A percentile compares a stretch with the other conserved stretches of the same genome.
Conservation (phyloP, 1,139 yeast genomes). For the Blastobotrys buckinghamii region DNA sequence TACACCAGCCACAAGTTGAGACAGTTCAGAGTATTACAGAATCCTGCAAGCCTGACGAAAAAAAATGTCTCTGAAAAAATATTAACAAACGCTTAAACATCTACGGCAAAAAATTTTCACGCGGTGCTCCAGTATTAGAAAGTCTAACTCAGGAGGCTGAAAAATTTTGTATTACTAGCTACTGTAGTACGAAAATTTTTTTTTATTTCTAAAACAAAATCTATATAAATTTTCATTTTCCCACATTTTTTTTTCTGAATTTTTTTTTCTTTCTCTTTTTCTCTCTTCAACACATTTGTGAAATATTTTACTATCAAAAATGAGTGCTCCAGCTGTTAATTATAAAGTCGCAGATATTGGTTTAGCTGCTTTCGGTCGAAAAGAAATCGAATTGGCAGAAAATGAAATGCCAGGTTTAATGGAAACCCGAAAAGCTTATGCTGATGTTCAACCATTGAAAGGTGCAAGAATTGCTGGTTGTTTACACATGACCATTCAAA, state of each 20-base stretch:
- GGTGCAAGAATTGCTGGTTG: constrained; percentile 99
- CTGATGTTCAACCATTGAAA: constrained; percentile 87
- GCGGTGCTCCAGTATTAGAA: background rate
- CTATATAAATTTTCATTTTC: constrained; percentile 5
- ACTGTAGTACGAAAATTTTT: no score
- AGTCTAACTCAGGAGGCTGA: background rate
- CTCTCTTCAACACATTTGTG: constrained; percentile 5
- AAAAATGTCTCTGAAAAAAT: background rate
- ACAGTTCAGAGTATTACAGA: no score
- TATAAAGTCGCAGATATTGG: constrained; percentile 98
- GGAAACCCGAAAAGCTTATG: constrained; percentile 95
- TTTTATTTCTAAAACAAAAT: background rate
- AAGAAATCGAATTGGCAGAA: constrained; percentile 98
- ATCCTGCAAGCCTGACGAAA: no score
- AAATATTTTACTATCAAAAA: constrained; percentile 8
- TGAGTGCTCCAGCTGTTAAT: constrained; percentile 42
- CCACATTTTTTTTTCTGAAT: background rate
- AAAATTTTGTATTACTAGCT: no score
- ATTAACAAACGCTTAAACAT: no score
- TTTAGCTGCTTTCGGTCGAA: constrained; percentile 99
- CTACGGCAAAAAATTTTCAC: background rate
- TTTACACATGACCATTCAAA: constrained; percentile 99
- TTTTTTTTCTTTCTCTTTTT: constrained; percentile 1
- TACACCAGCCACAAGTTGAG: no score
- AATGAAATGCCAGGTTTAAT: constrained; percentile 99